Evolutionary conservation across 208 protist genomes (phyloP), one percentile per base, ranked within the genome.

Genomic region (Borovskyia barvae): DNA sequence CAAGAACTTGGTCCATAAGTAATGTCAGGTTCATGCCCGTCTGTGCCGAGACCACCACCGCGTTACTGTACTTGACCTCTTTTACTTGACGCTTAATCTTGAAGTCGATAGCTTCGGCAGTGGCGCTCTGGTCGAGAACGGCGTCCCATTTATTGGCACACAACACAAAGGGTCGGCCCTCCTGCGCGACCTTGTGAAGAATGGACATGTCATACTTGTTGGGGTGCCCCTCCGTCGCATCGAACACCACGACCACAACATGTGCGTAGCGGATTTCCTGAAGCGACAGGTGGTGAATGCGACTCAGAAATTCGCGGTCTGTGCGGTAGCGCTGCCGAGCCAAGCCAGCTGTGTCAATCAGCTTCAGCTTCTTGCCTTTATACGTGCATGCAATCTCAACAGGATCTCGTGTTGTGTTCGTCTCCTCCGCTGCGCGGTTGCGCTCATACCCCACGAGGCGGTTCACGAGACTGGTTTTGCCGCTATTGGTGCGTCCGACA

Each of bases 401-500:
- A 0, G 93, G 82, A 52, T 98, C 95, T 28, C 93, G 82, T 4
- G 95, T 98, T 7, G 93, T 97, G 55, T 96, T 93, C 15, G 71
- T 59, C 48, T 94, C 80, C 33, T 87, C 77, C 7, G 90, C 81
- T 0, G 90, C 83, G 5, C 88, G 83, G 48, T 80, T 84, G 19
- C 91, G 74, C 75, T 97, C 89, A 52, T 90, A 89, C n/a, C 91
- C 92, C 5, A 97, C 78, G 15, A 98, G 82, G 19, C 92, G 79
- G 68, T 98, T 98, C 35, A 98, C 77, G 5, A 98, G 71, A 33
- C 90, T 97, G 19, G 82, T 95, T 58, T 98, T 98, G 20, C 95
- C 95, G 59, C 81, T 87, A 72, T 97, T 98, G 29, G 90, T 91
- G 50, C 91, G 81, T 26, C 95, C 95, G 5, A 98, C 84, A 24